A percentile compares a stretch with the other conserved stretches of the same genome.
These are phyloP conservation scores for Scheffersomyces titani DNA, from an alignment of 1,139 yeast genomes.

Conservation along the genomic window DNA sequence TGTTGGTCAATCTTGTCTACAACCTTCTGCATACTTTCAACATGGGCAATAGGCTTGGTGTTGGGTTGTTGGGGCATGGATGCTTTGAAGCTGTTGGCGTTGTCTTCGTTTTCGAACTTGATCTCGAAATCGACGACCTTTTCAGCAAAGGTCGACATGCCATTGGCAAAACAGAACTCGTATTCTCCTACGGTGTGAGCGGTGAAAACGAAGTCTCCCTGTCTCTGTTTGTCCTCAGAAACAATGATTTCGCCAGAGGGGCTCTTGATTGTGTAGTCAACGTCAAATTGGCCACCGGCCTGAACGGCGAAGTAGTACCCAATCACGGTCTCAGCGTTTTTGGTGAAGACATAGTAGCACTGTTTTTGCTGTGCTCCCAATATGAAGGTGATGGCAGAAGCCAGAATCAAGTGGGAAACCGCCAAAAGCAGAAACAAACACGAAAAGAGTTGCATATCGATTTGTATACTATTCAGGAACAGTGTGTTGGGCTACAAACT, in stretches of 20 bases:
- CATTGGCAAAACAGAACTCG: constrained; percentile 87
- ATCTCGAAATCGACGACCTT: constrained; percentile 90
- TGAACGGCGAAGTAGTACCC: constrained; percentile 92
- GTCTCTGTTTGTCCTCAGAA: constrained; percentile 68
- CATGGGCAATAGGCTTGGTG: constrained; percentile 56
- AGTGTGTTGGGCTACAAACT: not conserved
- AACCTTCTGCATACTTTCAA: constrained; percentile 60
- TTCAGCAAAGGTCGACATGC: constrained; percentile 83
- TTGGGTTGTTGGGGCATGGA: constrained; percentile 65
- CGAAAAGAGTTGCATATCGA: constrained; percentile 8
- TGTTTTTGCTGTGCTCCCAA: constrained; percentile 77
- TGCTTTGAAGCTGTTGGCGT: constrained; percentile 51
- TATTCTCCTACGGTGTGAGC: constrained; percentile 81
- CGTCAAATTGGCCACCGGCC: constrained; percentile 84
- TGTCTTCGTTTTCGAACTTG: constrained; percentile 52
- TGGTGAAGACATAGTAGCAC: constrained; percentile 79
- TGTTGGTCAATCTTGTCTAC: constrained; percentile 67
- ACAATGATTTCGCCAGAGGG: constrained; percentile 66
- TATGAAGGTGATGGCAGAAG: constrained; percentile 73
- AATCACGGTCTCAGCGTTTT: constrained; percentile 60
- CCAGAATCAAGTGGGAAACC: constrained; percentile 31
- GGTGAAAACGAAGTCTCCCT: constrained; percentile 78
- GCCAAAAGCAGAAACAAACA: constrained; percentile 22
- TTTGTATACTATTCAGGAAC: not conserved
- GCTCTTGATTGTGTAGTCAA: constrained; percentile 72